These are phyloP conservation scores for Hemisphaericaspora subhashii DNA, from an alignment of 1,139 yeast genomes.

Conservation along the genomic window DNA sequence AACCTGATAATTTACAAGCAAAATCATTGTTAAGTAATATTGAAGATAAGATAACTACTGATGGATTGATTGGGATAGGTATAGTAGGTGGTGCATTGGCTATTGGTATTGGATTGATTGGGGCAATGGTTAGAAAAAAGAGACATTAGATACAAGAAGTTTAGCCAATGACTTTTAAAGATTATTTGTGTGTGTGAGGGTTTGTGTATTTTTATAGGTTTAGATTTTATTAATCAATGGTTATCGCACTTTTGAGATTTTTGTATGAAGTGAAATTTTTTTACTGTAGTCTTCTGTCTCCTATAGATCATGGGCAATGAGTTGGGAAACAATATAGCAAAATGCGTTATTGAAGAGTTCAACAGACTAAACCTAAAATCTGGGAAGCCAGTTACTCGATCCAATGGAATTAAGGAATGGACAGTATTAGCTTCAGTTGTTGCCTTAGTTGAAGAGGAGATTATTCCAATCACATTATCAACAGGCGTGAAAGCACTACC, in stretches of 20 bases:
- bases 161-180: not conserved
- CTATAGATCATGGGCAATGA: constrained; percentile 4
- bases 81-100: constrained; percentile 85
- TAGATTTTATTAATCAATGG: no score
- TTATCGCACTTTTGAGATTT: no score
- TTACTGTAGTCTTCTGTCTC: no score
- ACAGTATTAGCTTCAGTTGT: constrained; percentile 80
- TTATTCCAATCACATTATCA: constrained; percentile 51
- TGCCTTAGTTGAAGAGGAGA: constrained; percentile 29
- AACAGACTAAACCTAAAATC: constrained; percentile 21
- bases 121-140: constrained; percentile 52
- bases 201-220: no score
- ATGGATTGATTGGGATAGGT: constrained; percentile 87
- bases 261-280: no score
- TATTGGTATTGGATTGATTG: constrained; percentile 69
- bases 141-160: constrained; percentile 14
- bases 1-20: constrained; percentile 85
- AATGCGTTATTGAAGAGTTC: constrained; percentile 19
- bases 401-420: constrained; percentile 76
- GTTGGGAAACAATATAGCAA: constrained; percentile 18
- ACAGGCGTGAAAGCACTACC: constrained; percentile 87
- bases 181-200: no score
- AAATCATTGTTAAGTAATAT: constrained; percentile 67
- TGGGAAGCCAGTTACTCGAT: constrained; percentile 59
- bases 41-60: constrained; percentile 81